These are phyloP conservation scores for Medicago arabica DNA, from an alignment of 306 rosid species.

Conservation along the genomic window DNA sequence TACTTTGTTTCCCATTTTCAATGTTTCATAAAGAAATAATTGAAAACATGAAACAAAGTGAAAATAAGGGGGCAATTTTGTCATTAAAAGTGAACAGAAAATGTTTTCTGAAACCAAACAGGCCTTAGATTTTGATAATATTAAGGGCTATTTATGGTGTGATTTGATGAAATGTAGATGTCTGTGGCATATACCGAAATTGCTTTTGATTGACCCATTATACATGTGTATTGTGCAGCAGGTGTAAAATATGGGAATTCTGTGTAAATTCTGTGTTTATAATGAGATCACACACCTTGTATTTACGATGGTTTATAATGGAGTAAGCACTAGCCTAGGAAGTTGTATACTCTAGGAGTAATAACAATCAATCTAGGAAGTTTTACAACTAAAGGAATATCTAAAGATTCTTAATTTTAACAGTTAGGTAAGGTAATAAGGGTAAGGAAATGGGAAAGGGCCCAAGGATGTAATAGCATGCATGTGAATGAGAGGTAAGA, in stretches of 20 bases:
- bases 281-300: too few relatives aligned
- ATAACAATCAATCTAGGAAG: too few relatives aligned
- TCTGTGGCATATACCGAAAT: conserved; percentile 9
- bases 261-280: too few relatives aligned
- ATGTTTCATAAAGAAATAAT: neutral
- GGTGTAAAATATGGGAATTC: neutral
- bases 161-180: conserved; percentile 12
- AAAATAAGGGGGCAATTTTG: neutral
- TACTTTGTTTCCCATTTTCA: neutral
- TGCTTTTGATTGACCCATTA: conserved; percentile 7
- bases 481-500: neutral
- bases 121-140: conserved; percentile 6
- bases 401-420: too few relatives aligned
- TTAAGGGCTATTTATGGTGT: conserved; percentile 11
- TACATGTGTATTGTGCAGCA: neutral
- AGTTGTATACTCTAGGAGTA: too few relatives aligned
- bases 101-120: neutral
- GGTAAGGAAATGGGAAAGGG: neutral
- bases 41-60: neutral
- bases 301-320: too few relatives aligned
- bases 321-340: too few relatives aligned
- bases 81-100: neutral
- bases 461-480: neutral
- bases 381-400: too few relatives aligned
- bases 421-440: neutral